These are phyloP conservation scores for Jaminaea rosea DNA, from an alignment of 1,284 basidiomycete genomes.

Conservation along the genomic window DNA sequence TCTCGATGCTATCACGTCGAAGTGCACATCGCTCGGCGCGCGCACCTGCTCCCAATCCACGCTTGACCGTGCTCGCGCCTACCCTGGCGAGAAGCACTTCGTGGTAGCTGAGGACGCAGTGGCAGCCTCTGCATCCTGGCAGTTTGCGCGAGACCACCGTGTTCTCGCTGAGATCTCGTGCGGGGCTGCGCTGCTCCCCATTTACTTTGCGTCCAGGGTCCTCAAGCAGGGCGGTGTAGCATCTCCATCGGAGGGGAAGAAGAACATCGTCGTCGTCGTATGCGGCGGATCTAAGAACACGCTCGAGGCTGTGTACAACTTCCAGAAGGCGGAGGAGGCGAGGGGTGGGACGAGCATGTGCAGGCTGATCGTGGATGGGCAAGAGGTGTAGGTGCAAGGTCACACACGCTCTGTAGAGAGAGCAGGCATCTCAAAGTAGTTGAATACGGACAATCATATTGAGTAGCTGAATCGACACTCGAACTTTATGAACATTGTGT, in stretches of 20 bases:
- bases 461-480: no score
- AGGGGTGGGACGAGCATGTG: no score
- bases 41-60: slow-evolving; percentile 13
- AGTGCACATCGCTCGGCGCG: slow-evolving; percentile 39
- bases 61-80: slow-evolving; percentile 1
- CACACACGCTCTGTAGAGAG: no score
- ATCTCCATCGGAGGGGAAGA: neutral
- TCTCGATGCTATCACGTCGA: slow-evolving; percentile 22
- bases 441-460: no score
- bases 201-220: slow-evolving; percentile 21
- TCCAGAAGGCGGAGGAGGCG: no score
- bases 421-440: no score
- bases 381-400: no score
- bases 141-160: slow-evolving; percentile 12
- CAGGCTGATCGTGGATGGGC: no score
- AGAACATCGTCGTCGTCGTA: slow-evolving; percentile 31
- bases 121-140: slow-evolving; percentile 20
- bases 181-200: slow-evolving; percentile 19
- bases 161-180: slow-evolving; percentile 39
- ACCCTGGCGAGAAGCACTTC: slow-evolving; percentile 5
- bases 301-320: no score
- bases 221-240: slow-evolving; percentile 5
- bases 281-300: slow-evolving; percentile 36
- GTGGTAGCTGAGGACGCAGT: slow-evolving; percentile 29
- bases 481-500: no score